Conservation (phyloP, 2,329 filamentous ascomycete genomes). For the Stylonectria norvegica region DNA sequence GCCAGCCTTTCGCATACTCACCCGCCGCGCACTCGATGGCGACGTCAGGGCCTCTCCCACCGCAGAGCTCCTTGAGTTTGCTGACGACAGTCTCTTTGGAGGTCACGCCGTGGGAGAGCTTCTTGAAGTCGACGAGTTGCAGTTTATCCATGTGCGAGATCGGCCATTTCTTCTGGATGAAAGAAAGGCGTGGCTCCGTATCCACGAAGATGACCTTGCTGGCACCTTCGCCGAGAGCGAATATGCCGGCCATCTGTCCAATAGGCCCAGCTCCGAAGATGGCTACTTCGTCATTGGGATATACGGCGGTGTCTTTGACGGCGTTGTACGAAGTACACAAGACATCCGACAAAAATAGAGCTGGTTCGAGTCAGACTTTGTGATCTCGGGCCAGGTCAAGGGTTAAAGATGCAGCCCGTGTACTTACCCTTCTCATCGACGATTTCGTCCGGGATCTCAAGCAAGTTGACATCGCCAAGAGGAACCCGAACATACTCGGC, state of each 20-base stretch:
- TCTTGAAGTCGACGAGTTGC: constrained; percentile 66
- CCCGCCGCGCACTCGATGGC: constrained; percentile 64
- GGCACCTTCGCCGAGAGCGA: constrained; percentile 71
- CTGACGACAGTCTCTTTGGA: constrained; percentile 62
- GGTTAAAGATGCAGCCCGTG: no score
- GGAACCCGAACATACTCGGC: constrained; percentile 84
- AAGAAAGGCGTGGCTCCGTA: constrained; percentile 66
- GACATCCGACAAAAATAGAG: constrained; percentile 76
- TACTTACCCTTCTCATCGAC: constrained; percentile 73
- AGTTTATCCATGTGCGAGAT: constrained; percentile 49
- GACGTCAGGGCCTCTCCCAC: constrained; percentile 70
- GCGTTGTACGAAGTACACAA: constrained; percentile 75
- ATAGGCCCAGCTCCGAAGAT: constrained; percentile 86
- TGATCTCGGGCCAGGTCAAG: no score
- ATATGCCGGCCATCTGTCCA: constrained; percentile 78
- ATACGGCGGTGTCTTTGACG: constrained; percentile 80
- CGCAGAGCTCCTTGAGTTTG: constrained; percentile 69
- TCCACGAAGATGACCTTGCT: constrained; percentile 77
- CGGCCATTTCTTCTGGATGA: constrained; percentile 60
- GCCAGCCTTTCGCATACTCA: constrained; percentile 60
- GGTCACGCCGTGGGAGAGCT: constrained; percentile 55
- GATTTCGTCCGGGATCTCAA: constrained; percentile 73
- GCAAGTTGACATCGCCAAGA: constrained; percentile 73
- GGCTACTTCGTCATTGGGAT: constrained; percentile 71
- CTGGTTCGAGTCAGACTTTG: constrained; percentile 16